Evolutionary conservation across 371 early-diverging fungal species (phyloP).

Genomic region (Homolaphlyctis polyrhiza): DNA sequence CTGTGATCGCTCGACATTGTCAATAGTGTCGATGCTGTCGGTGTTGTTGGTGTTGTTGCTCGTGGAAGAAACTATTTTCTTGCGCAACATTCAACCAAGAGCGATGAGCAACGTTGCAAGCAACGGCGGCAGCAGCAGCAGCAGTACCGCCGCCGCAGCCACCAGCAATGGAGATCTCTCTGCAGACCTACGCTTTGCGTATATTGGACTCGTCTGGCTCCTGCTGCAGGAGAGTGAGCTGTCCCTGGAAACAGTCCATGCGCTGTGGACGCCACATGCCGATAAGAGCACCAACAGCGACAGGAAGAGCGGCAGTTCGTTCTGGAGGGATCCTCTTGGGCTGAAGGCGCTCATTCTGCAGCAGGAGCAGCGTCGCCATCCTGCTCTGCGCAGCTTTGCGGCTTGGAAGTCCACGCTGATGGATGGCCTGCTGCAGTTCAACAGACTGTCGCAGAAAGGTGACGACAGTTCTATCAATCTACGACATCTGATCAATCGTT

Average conservation of each 20-base stretch:
- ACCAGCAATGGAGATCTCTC: too few species aligned
- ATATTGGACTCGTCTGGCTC: conserved; percentile 16
- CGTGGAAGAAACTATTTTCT: too few species aligned
- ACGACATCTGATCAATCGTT: too few species aligned
- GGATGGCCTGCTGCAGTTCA: conserved; percentile 1
- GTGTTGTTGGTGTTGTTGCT: too few species aligned
- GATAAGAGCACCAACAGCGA: background rate
- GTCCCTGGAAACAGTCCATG: conserved; percentile 5
- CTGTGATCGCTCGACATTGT: too few species aligned
- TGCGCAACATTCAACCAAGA: too few species aligned
- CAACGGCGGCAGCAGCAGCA: too few species aligned
- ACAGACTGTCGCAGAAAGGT: too few species aligned
- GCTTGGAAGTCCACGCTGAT: conserved; percentile 2
- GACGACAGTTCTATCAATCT: too few species aligned
- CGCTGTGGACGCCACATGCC: background rate
- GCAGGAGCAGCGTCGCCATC: background rate
- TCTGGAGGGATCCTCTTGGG: conserved; percentile 3
- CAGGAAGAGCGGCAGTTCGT: background rate
- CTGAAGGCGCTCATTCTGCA: background rate
- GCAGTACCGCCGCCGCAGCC: too few species aligned
- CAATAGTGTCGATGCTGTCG: too few species aligned
- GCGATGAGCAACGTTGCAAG: too few species aligned
- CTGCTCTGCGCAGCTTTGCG: background rate
- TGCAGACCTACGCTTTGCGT: conserved; percentile 12
- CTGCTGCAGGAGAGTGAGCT: conserved; percentile 6